Evolutionary conservation across 2,329 filamentous ascomycete species (phyloP), one percentile per base, ranked within the genome.

Genomic region (Alternaria sp.): DNA sequence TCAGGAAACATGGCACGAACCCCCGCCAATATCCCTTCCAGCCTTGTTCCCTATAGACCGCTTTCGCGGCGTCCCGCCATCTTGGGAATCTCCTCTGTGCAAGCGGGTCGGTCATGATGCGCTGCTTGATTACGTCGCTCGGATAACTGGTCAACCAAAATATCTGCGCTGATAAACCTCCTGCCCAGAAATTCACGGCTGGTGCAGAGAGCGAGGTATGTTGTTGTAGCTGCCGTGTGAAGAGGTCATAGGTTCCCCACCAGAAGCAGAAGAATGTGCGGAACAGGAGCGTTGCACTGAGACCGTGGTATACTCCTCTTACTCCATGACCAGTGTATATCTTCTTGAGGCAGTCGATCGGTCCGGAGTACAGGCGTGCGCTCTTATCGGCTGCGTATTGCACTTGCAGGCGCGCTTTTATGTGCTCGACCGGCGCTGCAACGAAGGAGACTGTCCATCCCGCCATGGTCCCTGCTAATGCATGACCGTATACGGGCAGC

Each of bases 71-170:
- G 68, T 94, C 88, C 74, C 85, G 88, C 95, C 95, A 98, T 51
- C 84, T 81, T 12, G 80, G 83, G 75, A 94, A 98, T 67, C 83
- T 87, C 63, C 88, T 72, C 4, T 71, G 54, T 1, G 91, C 94
- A 53, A 98, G 81, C 5, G 92, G 89, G 79, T 98, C 95, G 14
- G 94, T 97, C 95, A 99, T 98, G 75, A 99, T 91, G 32, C 93
- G 86, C 83, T 98, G 94, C 85, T 98, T 98, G 56, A 98, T 89
- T 22, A 97, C 92, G 76, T 98, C 94, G 48, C 88, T 91, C 2
- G 95, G 94, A 75, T 98, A 98, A 65, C 91, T 92, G 18, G 91
- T 92, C 43, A 97, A 78, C 95, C 95, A 99, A 76, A 97, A 99
- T 16, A 97, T 81, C 82, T 99, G 95, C 0, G 95, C 95, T 48